Percentiles rank a stretch among this genome's conserved stretches.
Evolutionary conservation across 805 yeast species (phyloP).

Genomic region (Candida lessepsii): DNA sequence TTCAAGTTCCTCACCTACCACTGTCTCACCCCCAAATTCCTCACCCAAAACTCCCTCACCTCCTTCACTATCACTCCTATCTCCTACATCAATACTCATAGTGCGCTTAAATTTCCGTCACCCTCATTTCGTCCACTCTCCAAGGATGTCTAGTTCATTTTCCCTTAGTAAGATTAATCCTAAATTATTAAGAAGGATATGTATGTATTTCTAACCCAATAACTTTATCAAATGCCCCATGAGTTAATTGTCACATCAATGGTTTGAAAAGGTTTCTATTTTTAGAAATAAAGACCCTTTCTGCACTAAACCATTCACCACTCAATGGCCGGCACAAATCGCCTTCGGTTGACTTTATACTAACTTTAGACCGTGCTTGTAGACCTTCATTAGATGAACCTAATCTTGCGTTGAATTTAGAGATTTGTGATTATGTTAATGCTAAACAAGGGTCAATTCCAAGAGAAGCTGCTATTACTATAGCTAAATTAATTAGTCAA

Average conservation of each 20-base stretch:
- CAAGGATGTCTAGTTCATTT: slow-evolving; percentile 24
- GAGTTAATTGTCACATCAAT: too few species aligned
- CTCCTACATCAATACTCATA: too few species aligned
- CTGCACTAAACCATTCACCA: too few species aligned
- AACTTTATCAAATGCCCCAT: too few species aligned
- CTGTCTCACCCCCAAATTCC: too few species aligned
- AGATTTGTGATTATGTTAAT: slow-evolving; percentile 90
- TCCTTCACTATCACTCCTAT: too few species aligned
- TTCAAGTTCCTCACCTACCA: too few species aligned
- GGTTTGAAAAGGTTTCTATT: too few species aligned
- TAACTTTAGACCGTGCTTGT: slow-evolving; percentile 69
- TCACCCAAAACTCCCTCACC: not conserved
- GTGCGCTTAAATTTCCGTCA: slow-evolving; percentile 2
- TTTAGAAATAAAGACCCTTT: too few species aligned
- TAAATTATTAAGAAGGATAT: slow-evolving; percentile 44
- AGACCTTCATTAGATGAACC: slow-evolving; percentile 82
- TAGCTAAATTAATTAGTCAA: slow-evolving; percentile 78
- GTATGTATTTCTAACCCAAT: too few species aligned
- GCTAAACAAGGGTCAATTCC: slow-evolving; percentile 90
- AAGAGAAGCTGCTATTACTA: slow-evolving; percentile 85
- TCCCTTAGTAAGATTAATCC: slow-evolving; percentile 46
- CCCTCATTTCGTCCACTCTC: slow-evolving; percentile 3
- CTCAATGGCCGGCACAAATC: not conserved
- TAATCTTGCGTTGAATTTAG: slow-evolving; percentile 81
- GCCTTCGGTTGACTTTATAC: too few species aligned